Conservation (phyloP, 768 basidiomycete genomes). For the Podaxis sp. region DNA sequence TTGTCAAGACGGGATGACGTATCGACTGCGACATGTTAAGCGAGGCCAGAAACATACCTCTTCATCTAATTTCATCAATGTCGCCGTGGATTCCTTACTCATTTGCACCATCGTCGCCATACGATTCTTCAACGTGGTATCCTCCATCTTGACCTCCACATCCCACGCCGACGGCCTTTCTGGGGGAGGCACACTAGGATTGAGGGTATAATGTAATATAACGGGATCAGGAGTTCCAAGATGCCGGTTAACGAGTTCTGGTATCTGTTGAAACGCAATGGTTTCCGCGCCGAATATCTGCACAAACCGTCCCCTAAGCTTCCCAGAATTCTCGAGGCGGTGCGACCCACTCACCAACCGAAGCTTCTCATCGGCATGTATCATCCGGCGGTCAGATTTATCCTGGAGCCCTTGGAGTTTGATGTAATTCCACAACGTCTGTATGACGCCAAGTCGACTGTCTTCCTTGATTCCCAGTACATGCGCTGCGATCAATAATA, state of each 20-base stretch:
- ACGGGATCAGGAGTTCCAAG: slow-evolving; percentile 79
- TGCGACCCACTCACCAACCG: slow-evolving; percentile 46
- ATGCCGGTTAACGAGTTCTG: slow-evolving; percentile 82
- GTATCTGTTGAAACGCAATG: slow-evolving; percentile 76
- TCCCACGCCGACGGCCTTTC: slow-evolving; percentile 82
- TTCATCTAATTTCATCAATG: slow-evolving; percentile 77
- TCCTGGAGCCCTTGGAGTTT: slow-evolving; percentile 83
- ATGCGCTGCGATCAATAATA: slow-evolving; percentile 37
- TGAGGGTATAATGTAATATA: slow-evolving; percentile 72
- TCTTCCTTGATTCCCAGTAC: slow-evolving; percentile 84
- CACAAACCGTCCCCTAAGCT: not conserved
- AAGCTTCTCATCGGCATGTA: slow-evolving; percentile 69
- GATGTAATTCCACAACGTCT: slow-evolving; percentile 91
- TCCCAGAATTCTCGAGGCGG: not conserved
- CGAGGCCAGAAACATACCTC: slow-evolving; percentile 54
- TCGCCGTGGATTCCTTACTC: slow-evolving; percentile 68
- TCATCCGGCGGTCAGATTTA: slow-evolving; percentile 71
- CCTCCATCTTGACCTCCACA: slow-evolving; percentile 87
- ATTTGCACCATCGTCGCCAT: slow-evolving; percentile 72
- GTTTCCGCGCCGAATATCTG: slow-evolving; percentile 74
- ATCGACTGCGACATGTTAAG: not conserved
- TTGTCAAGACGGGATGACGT: not conserved
- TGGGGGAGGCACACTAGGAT: slow-evolving; percentile 60
- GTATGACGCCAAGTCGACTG: slow-evolving; percentile 76
- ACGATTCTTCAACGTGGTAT: slow-evolving; percentile 66